Evolutionary conservation across 2,329 filamentous ascomycete genomes (phyloP).

Genomic region (Gaeumannomyces tritici): DNA sequence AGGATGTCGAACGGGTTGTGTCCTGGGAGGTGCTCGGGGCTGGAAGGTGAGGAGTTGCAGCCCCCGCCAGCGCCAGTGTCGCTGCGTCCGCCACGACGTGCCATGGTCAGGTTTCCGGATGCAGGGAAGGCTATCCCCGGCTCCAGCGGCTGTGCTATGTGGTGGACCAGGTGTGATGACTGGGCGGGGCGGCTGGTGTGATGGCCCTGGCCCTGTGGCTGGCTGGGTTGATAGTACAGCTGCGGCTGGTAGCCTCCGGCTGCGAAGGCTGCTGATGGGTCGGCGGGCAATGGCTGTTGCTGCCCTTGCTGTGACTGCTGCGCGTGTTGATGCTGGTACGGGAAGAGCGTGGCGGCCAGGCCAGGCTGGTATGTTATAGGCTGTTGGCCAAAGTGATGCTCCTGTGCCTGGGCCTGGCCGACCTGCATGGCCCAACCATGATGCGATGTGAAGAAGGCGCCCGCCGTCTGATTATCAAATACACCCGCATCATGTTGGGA

Average conservation of each 20-base stretch:
- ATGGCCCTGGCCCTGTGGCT: too few species aligned
- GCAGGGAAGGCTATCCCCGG: not conserved
- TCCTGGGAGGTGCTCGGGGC: not conserved
- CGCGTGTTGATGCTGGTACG: not conserved
- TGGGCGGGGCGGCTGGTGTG: not conserved
- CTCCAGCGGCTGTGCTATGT: not conserved
- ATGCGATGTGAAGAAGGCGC: not conserved
- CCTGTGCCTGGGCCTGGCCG: not conserved
- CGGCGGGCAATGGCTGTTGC: not conserved
- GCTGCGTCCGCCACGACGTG: not conserved
- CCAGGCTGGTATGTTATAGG: not conserved
- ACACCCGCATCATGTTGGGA: not conserved
- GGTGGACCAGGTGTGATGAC: not conserved
- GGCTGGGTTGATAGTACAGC: too few species aligned
- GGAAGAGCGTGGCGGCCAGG: not conserved
- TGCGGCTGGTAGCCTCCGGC: not conserved
- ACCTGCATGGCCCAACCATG: not conserved
- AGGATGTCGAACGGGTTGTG: not conserved
- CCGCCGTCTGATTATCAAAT: not conserved
- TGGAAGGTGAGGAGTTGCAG: not conserved
- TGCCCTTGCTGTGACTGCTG: not conserved
- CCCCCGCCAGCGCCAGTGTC: too few species aligned
- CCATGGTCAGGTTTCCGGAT: not conserved
- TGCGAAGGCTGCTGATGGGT: too few species aligned
- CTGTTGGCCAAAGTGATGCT: not conserved